Evolutionary conservation across 225 moss, liverwort and hornwort species (phyloP), one percentile per base, ranked within the genome.

Genomic region (Bryum argenteum): DNA sequence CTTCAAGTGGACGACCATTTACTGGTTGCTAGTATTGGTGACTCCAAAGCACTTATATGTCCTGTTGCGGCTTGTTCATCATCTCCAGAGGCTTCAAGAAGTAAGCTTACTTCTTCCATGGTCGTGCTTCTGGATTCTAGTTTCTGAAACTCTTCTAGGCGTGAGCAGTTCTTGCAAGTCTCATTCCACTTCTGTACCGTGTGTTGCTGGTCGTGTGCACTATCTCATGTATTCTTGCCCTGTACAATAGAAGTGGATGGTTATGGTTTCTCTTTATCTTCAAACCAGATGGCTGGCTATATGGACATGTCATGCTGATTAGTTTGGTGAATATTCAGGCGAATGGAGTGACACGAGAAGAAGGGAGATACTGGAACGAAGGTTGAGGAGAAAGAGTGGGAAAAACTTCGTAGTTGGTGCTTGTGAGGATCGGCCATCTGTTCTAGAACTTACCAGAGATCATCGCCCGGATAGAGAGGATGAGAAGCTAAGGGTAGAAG

Each of bases 11-110:
- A 76, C 58, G 82, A 77, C 62, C 82, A 90, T 79, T 60, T 93
- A 44, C 74, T 93, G 72, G 78, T 93, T 61, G 90, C 90, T 18
- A 84, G 71, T 75, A 74, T 93, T 54, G 93, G 93, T 64, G 93
- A 93, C 75, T 87, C 90, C 17, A 93, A 93, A 80, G 93, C 93
- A 71, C 74, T 93, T 67, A 42, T 90, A 48, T 93, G 93, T 79
- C 83, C 90, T 67, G 67, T 83, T 65, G 76, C 71, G 60, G 70
- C 74, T 73, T 86, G 81, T 72, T 81, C 79, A 79, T 61, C 60
- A 65, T 53, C 69, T 54, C 67, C 71, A 75, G 75, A 67, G 75
- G 48, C 65, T 44, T 69, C 71, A 42, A 72, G 51, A 80, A 64
- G 84, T 85, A 80, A 40, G 79, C 43, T 37, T 56, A 42, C 9